Evolutionary conservation across 2,329 filamentous ascomycete species (phyloP).

Genomic region (Phaeophleospora eucalypticola): DNA sequence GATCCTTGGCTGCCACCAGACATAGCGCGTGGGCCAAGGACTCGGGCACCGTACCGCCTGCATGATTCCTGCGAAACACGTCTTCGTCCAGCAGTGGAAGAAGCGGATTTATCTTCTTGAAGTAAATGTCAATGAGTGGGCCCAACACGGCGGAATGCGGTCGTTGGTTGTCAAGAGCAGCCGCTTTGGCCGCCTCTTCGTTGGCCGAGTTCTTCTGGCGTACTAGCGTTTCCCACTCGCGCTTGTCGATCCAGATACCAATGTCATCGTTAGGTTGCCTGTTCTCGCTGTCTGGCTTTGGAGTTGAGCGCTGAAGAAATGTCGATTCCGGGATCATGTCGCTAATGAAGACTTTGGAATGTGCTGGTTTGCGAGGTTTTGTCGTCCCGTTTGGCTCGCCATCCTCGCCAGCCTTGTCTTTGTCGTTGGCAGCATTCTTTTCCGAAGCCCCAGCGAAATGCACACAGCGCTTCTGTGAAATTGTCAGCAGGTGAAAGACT

Average conservation of each 20-base stretch:
- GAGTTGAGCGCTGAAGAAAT: conserved; percentile 38
- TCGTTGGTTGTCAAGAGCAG: conserved; percentile 14
- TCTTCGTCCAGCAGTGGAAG: conserved; percentile 45
- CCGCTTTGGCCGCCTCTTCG: conserved; percentile 5
- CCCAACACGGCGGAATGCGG: conserved; percentile 34
- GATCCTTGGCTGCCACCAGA: conserved; percentile 47
- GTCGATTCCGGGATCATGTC: conserved; percentile 48
- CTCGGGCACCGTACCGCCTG: conserved; percentile 35
- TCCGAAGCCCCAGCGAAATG: conserved; percentile 22
- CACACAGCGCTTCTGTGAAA: conserved; percentile 31
- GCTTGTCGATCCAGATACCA: conserved; percentile 35
- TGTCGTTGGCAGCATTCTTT: conserved; percentile 6
- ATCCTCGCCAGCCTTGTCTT: conserved; percentile 5
- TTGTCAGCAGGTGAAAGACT: conserved; percentile 6
- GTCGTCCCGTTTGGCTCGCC: conserved; percentile 3
- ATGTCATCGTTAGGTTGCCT: conserved; percentile 26
- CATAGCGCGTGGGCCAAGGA: conserved; percentile 45
- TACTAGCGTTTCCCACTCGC: conserved; percentile 29
- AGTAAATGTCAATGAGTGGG: conserved; percentile 45
- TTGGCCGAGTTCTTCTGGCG: conserved; percentile 20
- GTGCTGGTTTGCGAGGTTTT: not conserved
- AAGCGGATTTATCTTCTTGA: conserved; percentile 44
- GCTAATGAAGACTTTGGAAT: conserved; percentile 12
- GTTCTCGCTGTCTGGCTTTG: conserved; percentile 14
- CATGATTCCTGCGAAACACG: conserved; percentile 38